Evolutionary conservation across 306 rosid species (phyloP).

Genomic region (Cyamopsis tetragonoloba): DNA sequence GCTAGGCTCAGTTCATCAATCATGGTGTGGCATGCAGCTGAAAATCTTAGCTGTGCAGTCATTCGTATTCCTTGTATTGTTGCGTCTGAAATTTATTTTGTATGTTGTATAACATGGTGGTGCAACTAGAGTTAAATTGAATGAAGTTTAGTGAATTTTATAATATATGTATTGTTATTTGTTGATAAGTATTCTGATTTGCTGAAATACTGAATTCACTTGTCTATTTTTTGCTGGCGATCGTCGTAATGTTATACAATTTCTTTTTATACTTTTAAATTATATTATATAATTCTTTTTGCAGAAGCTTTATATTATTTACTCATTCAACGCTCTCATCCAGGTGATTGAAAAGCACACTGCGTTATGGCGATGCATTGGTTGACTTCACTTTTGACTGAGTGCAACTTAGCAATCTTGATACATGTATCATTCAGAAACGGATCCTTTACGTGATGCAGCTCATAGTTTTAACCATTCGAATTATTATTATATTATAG

Average conservation of each 20-base stretch:
- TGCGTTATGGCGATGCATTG: background rate
- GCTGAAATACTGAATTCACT: background rate
- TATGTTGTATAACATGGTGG: conserved; percentile 13
- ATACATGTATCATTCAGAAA: too few species aligned
- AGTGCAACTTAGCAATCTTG: background rate
- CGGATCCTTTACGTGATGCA: too few species aligned
- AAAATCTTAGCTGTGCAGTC: conserved; percentile 20
- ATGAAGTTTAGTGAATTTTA: conserved; percentile 13
- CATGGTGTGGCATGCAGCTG: conserved; percentile 8
- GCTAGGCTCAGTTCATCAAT: conserved; percentile 5
- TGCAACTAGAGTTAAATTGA: conserved; percentile 5
- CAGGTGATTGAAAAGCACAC: background rate
- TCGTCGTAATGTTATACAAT: background rate
- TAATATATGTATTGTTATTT: background rate
- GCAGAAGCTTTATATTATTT: background rate
- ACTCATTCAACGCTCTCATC: background rate
- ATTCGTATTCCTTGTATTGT: conserved; percentile 4
- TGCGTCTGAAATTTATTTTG: conserved; percentile 16
- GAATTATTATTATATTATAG: too few species aligned
- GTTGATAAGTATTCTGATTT: too few species aligned
- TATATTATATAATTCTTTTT: too few species aligned
- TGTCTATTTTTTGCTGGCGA: background rate
- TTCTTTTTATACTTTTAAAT: too few species aligned
- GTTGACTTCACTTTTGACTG: background rate
- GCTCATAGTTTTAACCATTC: too few species aligned